A percentile compares a stretch with the other conserved stretches of the same genome.
phyloP scores from a whole-genome alignment of 257 asterid species.

The Nemophila menziesii region DNA sequence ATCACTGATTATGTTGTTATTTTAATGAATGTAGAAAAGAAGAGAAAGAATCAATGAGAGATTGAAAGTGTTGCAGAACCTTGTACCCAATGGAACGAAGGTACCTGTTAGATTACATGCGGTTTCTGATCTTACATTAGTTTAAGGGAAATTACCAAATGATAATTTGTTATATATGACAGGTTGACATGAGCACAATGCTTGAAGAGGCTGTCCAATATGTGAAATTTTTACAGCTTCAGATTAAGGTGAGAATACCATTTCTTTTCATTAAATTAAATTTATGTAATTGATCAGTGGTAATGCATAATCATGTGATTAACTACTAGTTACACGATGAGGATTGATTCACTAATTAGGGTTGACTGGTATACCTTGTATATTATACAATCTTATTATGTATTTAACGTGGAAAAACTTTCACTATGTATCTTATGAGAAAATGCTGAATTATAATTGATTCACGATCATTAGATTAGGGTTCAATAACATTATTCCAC shows the following conservation, averaged over 20 bases:
- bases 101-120: slow-evolving; percentile 10
- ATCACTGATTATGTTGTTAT: too few relatives aligned
- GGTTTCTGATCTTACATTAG: not conserved
- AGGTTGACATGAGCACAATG: slow-evolving; percentile 88
- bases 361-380: too few relatives aligned
- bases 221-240: slow-evolving; percentile 71
- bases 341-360: too few relatives aligned
- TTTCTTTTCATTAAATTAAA: not conserved
- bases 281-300: too few relatives aligned
- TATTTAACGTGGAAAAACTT: too few relatives aligned
- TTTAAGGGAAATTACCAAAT: not conserved
- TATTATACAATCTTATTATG: too few relatives aligned
- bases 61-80: slow-evolving; percentile 63
- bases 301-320: too few relatives aligned
- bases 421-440: too few relatives aligned
- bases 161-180: not conserved
- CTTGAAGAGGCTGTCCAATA: slow-evolving; percentile 78
- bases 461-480: too few relatives aligned
- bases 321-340: not conserved
- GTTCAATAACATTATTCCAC: too few relatives aligned
- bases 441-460: too few relatives aligned
- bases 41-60: slow-evolving; percentile 62
- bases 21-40: not conserved
- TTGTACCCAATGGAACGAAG: slow-evolving; percentile 82
- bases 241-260: slow-evolving; percentile 41